Percentiles rank a stretch among this genome's conserved stretches.
Conservation (phyloP, 225 moss, liverwort and hornwort genomes). For the Sphagnum tenellum region DNA sequence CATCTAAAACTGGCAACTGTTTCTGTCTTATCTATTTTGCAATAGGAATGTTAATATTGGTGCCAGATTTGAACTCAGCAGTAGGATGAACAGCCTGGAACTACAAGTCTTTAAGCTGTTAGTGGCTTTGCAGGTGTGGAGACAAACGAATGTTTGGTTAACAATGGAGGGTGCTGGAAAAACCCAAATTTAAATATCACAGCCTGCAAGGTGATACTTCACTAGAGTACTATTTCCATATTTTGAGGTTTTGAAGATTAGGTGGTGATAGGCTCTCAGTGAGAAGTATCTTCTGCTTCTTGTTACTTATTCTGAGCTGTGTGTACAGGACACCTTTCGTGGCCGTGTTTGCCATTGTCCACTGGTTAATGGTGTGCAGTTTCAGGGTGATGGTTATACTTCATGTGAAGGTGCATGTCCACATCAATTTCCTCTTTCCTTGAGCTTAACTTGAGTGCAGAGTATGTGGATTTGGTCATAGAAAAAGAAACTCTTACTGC, state of each 20-base stretch:
- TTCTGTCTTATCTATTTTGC: background rate
- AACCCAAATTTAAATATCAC: slow-evolving; percentile 37
- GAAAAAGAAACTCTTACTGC: background rate
- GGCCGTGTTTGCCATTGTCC: slow-evolving; percentile 78
- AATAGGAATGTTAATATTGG: background rate
- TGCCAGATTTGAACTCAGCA: background rate
- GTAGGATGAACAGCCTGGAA: background rate
- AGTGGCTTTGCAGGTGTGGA: slow-evolving; percentile 26
- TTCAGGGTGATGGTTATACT: slow-evolving; percentile 72
- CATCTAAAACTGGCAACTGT: background rate
- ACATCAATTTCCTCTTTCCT: background rate
- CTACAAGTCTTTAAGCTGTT: no score
- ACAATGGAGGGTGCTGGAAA: slow-evolving; percentile 75
- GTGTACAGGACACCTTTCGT: slow-evolving; percentile 55
- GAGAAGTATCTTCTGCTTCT: no score
- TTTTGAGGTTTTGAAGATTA: no score
- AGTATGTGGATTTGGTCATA: background rate
- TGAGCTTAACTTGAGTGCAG: background rate
- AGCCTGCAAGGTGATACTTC: slow-evolving; percentile 40
- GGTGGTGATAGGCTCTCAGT: no score
- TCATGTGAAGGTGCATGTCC: slow-evolving; percentile 37
- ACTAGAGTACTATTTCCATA: no score
- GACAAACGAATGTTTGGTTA: slow-evolving; percentile 58
- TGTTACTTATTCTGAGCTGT: background rate
- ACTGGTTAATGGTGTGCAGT: slow-evolving; percentile 60